Percentiles rank a stretch among this genome's conserved stretches.
Evolutionary conservation across 2,329 filamentous ascomycete species (phyloP).

Genomic region (Penicillium sp.): DNA sequence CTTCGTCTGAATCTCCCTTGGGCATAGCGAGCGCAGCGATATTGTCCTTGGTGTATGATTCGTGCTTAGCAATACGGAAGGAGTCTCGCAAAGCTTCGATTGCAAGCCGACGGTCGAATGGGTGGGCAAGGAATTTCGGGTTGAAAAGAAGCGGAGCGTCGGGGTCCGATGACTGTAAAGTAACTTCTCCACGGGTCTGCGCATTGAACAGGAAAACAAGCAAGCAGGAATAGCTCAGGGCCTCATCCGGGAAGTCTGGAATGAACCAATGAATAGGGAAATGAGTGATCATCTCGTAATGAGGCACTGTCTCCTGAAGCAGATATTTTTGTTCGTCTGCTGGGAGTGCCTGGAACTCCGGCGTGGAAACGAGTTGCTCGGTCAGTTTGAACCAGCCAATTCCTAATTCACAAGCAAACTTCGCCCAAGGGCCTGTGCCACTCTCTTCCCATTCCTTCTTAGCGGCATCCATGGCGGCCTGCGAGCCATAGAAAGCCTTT

Average conservation of each 20-base stretch:
- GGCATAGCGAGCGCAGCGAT: conserved; percentile 51
- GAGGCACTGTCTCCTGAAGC: conserved; percentile 56
- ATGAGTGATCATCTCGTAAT: conserved; percentile 60
- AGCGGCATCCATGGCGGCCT: conserved; percentile 20
- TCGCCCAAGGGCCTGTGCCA: conserved; percentile 44
- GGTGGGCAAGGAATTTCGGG: conserved; percentile 57
- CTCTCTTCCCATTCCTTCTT: conserved; percentile 52
- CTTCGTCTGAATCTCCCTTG: conserved; percentile 57
- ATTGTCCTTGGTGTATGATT: conserved; percentile 51
- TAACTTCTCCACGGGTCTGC: conserved; percentile 57
- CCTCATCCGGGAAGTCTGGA: conserved; percentile 40
- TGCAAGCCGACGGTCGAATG: conserved; percentile 59
- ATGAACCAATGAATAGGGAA: conserved; percentile 51
- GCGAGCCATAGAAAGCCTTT: conserved; percentile 45
- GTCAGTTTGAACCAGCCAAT: conserved; percentile 49
- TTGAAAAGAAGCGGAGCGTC: conserved; percentile 57
- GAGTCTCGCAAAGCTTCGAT: conserved; percentile 54
- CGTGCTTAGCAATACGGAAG: conserved; percentile 48
- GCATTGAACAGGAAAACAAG: conserved; percentile 59
- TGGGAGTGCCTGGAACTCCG: conserved; percentile 58
- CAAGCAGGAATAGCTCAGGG: conserved; percentile 51
- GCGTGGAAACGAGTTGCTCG: conserved; percentile 41
- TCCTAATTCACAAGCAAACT: conserved; percentile 35
- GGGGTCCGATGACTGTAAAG: conserved; percentile 58
- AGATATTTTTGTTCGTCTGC: conserved; percentile 51